Evolutionary conservation across 169 alveolate species (phyloP).

Genomic region (Cryptosporidium viatorum): DNA sequence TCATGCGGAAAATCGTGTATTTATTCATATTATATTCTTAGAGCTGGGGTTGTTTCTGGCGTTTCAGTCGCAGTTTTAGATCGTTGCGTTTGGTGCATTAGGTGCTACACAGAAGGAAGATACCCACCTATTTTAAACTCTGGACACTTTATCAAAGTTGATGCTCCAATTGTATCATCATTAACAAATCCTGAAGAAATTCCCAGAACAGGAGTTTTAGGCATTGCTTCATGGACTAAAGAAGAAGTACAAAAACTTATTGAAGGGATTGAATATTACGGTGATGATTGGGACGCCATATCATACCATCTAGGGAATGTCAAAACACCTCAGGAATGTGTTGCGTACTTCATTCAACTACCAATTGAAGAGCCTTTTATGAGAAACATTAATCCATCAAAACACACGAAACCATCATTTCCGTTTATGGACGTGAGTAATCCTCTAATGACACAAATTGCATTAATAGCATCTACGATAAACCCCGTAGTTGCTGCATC

Average conservation of each 20-base stretch:
- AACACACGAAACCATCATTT: slow-evolving; percentile 41
- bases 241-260: slow-evolving; percentile 64
- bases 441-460: slow-evolving; percentile 79
- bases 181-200: slow-evolving; percentile 24
- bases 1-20: slow-evolving; percentile 80
- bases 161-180: slow-evolving; percentile 41
- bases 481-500: slow-evolving; percentile 80
- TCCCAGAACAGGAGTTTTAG: slow-evolving; percentile 17
- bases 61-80: slow-evolving; percentile 80
- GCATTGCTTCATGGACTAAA: slow-evolving; percentile 68
- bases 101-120: slow-evolving; percentile 79
- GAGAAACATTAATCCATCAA: slow-evolving; percentile 70
- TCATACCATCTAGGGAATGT: slow-evolving; percentile 77
- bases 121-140: slow-evolving; percentile 77
- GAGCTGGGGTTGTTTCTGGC: slow-evolving; percentile 77
- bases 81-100: slow-evolving; percentile 80
- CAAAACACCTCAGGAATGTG: slow-evolving; percentile 79
- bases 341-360: slow-evolving; percentile 77
- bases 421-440: slow-evolving; percentile 78
- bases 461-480: slow-evolving; percentile 77
- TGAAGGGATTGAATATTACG: slow-evolving; percentile 79
- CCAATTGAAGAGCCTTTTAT: slow-evolving; percentile 81
- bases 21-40: slow-evolving; percentile 78
- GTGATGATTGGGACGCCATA: slow-evolving; percentile 80
- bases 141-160: slow-evolving; percentile 79